Percentiles rank a stretch among this genome's conserved stretches.
Evolutionary conservation across 345 rosid species (phyloP).

Genomic region (Boechera stricta): DNA sequence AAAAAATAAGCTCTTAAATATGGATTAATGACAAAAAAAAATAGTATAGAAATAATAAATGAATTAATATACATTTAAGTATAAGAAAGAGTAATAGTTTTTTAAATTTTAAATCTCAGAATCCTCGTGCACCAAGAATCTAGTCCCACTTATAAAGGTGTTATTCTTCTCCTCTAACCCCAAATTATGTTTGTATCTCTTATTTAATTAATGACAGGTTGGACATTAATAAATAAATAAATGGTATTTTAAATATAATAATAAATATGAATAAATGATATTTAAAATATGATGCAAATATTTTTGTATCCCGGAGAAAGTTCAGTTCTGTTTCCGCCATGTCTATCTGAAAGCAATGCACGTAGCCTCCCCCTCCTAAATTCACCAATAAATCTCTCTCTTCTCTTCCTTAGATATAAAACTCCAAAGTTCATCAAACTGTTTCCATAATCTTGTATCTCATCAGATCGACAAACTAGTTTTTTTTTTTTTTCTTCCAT

Average conservation of each 20-base stretch:
- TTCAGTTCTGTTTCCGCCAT: slow-evolving; percentile 36
- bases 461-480: slow-evolving; percentile 5
- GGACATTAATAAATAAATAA: slow-evolving; percentile 18
- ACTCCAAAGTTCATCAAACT: slow-evolving; percentile 16
- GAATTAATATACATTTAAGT: too few relatives aligned
- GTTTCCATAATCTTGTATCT: slow-evolving; percentile 21
- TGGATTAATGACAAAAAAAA: neutral
- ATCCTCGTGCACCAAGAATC: slow-evolving; percentile 37
- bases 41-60: too few relatives aligned
- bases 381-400: neutral
- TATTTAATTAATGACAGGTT: slow-evolving; percentile 36
- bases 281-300: neutral
- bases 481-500: neutral
- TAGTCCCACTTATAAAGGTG: slow-evolving; percentile 42
- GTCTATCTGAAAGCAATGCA: slow-evolving; percentile 42
- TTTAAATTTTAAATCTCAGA: neutral
- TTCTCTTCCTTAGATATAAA: neutral
- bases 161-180: slow-evolving; percentile 44
- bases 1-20: neutral
- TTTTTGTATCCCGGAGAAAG: neutral
- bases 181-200: slow-evolving; percentile 37
- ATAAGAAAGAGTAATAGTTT: slow-evolving; percentile 10
- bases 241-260: too few relatives aligned
- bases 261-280: neutral
- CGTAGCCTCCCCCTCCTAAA: slow-evolving; percentile 24